Percentiles rank a stretch among this genome's conserved stretches.
Evolutionary conservation across 768 basidiomycete genomes (phyloP).

Genomic region (Hygrophorus russula): DNA sequence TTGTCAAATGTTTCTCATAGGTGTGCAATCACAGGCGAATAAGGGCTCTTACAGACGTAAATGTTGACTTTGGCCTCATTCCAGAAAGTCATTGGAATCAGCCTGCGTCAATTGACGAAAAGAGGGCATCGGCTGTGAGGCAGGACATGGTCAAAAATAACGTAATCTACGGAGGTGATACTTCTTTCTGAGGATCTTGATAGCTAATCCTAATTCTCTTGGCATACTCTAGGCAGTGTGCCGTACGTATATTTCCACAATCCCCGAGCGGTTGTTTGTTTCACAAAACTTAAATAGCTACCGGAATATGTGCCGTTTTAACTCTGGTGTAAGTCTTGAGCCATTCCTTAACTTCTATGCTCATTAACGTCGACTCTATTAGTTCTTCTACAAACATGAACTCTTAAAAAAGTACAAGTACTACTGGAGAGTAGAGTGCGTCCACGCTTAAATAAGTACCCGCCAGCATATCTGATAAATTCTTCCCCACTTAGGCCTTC

Average conservation of each 20-base stretch:
- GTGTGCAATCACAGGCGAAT: slow-evolving; percentile 29
- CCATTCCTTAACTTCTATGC: neutral
- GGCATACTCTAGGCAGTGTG: slow-evolving; percentile 46
- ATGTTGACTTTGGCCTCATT: slow-evolving; percentile 70
- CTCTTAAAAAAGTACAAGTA: slow-evolving; percentile 72
- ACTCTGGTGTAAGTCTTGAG: slow-evolving; percentile 66
- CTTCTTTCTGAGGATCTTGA: slow-evolving; percentile 2
- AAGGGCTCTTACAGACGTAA: slow-evolving; percentile 45
- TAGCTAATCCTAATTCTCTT: slow-evolving; percentile 1
- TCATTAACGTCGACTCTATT: slow-evolving; percentile 1
- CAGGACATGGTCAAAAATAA: slow-evolving; percentile 57
- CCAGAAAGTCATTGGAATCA: slow-evolving; percentile 71
- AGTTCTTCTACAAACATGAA: slow-evolving; percentile 86
- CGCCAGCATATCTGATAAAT: neutral
- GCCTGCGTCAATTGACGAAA: slow-evolving; percentile 73
- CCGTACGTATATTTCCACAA: slow-evolving; percentile 29
- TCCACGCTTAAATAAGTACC: slow-evolving; percentile 2
- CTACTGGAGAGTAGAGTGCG: slow-evolving; percentile 68
- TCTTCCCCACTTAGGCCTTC: slow-evolving; percentile 43
- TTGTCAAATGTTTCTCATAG: slow-evolving; percentile 4
- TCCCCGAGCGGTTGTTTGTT: neutral
- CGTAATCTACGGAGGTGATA: slow-evolving; percentile 58
- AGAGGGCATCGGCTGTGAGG: slow-evolving; percentile 47
- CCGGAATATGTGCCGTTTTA: slow-evolving; percentile 96
- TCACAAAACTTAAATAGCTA: slow-evolving; percentile 30